Evolutionary conservation across 192 early-diverging fungal species (phyloP), one percentile per base, ranked within the genome.

Genomic region (Linnemannia elongata): DNA sequence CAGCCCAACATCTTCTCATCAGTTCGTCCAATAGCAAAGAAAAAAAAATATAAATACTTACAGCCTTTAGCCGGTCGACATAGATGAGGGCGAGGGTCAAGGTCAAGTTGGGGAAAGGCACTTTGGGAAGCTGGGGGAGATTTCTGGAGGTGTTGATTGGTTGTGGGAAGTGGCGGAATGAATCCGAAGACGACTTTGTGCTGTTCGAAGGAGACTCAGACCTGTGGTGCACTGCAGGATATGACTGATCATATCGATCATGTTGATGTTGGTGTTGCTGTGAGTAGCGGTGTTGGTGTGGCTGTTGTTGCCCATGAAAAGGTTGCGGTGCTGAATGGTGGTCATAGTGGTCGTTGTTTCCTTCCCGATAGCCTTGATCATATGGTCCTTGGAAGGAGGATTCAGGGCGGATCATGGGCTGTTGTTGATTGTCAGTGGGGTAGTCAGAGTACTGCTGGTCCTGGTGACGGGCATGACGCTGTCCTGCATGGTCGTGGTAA

Each of bases 31-130:
- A 82, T 15, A 52, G 39, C 38, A 39, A 39, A 39, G 6, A 3
- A 22, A 39, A 39, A 39, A 39, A 3, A 22, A 8, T 27, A 10
- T 6, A 15, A n/a, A 35, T 69, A n/a, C 85, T 77, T 87, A 87
- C 85, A 44, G 85, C 75, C 68, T 87, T 87, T 22, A 87, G 76
- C 55, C 85, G 60, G 33, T 87, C 85, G 12, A 87, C 80, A 33
- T 87, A 87, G 42, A 87, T 87, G 1, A 87, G 71, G 15, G 85
- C 85, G 24, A 87, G 68, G 2, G 85, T 87, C 45, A 87, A 66
- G 30, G 85, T 87, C 55, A 87, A 66, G 60, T 87, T 87, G 20
- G 79, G 85, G 57, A 75, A 68, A 2, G 79, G 85, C 39, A 87
- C 80, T 30, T 70, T 77, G 52, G 81, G 71, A 1, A 87, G 38